Conservation (phyloP, 2,329 filamentous ascomycete species). For the Stachybotrys chlorohalonatus region DNA sequence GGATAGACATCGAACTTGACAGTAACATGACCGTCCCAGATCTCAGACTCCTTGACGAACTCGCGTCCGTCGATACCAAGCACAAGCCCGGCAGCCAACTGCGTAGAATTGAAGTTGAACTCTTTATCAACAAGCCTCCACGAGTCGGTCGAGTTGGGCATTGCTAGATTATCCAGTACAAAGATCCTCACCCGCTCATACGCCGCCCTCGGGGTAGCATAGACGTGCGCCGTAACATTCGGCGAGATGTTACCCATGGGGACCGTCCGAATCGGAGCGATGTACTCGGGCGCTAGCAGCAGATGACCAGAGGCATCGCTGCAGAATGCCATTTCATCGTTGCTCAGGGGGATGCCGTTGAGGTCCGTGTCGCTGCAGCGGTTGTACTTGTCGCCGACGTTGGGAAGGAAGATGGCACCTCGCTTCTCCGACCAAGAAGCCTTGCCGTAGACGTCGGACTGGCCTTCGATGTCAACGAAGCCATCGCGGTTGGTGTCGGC, state of each 20-base stretch:
- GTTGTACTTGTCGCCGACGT: conserved; percentile 6
- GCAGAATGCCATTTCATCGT: conserved; percentile 17
- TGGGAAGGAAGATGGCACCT: conserved; percentile 9
- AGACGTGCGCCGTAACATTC: conserved; percentile 6
- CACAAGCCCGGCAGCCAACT: conserved; percentile 18
- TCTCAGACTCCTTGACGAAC: conserved; percentile 6
- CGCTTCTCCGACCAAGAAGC: conserved; percentile 2
- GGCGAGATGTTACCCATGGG: conserved; percentile 10
- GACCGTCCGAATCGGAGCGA: conserved; percentile 22
- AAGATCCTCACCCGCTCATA: conserved; percentile 19
- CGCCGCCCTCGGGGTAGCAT: conserved; percentile 2
- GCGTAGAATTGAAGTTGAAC: conserved; percentile 15
- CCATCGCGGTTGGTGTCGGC: conserved; percentile 9
- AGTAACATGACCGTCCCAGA: conserved; percentile 18
- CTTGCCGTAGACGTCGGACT: conserved; percentile 3
- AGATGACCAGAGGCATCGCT: conserved; percentile 25
- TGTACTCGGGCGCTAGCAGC: conserved; percentile 17
- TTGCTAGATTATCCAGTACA: conserved; percentile 4
- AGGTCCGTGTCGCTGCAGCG: conserved; percentile 3
- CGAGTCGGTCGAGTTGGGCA: not conserved
- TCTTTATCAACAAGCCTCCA: conserved; percentile 18
- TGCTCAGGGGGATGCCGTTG: conserved; percentile 1
- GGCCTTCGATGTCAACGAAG: conserved; percentile 3
- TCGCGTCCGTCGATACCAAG: conserved; percentile 28
- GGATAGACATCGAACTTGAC: conserved; percentile 17